phyloP scores from a whole-genome alignment of 2,329 filamentous ascomycete species.

The Pyrenochaeta sp. region DNA sequence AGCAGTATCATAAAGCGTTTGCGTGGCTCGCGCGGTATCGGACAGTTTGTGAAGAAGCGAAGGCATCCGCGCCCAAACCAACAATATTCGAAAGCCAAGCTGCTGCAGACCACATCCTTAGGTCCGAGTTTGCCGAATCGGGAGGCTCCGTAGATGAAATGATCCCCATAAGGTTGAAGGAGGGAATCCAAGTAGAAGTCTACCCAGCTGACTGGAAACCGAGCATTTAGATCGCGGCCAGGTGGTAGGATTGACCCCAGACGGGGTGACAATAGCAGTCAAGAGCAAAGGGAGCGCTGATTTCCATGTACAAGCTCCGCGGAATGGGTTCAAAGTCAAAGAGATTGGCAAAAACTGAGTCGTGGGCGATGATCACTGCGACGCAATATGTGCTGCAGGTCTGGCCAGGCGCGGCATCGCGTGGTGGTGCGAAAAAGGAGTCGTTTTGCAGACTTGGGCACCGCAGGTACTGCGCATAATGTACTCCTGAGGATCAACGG shows the following conservation, averaged over 20 bases:
- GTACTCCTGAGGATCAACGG: slow-evolving; percentile 26
- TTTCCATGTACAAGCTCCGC: slow-evolving; percentile 34
- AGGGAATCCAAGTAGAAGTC: slow-evolving; percentile 61
- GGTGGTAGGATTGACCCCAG: slow-evolving; percentile 29
- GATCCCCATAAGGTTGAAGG: slow-evolving; percentile 63
- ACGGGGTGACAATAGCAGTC: slow-evolving; percentile 35
- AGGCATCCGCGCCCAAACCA: slow-evolving; percentile 51
- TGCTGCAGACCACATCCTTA: slow-evolving; percentile 59
- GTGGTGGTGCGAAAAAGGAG: slow-evolving; percentile 21
- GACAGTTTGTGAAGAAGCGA: slow-evolving; percentile 55
- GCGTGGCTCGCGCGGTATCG: slow-evolving; percentile 72
- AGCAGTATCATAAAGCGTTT: slow-evolving; percentile 67
- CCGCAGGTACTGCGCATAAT: slow-evolving; percentile 25
- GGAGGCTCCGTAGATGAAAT: slow-evolving; percentile 55
- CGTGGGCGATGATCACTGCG: slow-evolving; percentile 9
- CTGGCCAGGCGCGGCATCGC: slow-evolving; percentile 18
- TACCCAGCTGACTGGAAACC: slow-evolving; percentile 32
- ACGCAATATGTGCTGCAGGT: slow-evolving; percentile 29
- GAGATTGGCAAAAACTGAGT: slow-evolving; percentile 18
- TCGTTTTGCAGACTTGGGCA: slow-evolving; percentile 21
- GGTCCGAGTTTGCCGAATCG: slow-evolving; percentile 57
- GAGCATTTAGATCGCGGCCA: slow-evolving; percentile 30
- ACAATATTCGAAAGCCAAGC: slow-evolving; percentile 62
- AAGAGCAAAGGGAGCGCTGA: slow-evolving; percentile 19
- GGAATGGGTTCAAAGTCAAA: slow-evolving; percentile 36